Conservation (phyloP, 108 stramenopile genomes). For the Cyclotella baltica region DNA sequence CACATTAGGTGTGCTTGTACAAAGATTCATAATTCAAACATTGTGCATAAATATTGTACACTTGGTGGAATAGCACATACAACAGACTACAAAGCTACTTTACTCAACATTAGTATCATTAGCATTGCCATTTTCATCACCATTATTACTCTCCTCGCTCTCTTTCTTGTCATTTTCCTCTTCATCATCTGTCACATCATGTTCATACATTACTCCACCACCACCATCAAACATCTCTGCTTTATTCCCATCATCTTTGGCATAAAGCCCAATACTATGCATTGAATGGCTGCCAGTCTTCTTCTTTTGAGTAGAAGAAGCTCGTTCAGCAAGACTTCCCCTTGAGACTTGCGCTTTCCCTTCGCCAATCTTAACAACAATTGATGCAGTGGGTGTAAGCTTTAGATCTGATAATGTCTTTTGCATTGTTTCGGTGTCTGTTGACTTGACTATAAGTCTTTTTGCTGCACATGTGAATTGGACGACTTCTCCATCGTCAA, state of each 20-base stretch:
- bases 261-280: slow-evolving; percentile 90
- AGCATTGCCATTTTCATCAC: background rate
- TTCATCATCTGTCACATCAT: slow-evolving; percentile 83
- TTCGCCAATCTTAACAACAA: slow-evolving; percentile 72
- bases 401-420: slow-evolving; percentile 64
- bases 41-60: too few relatives aligned
- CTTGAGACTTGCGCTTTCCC: slow-evolving; percentile 29
- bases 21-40: too few relatives aligned
- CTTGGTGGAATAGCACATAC: too few relatives aligned
- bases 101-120: background rate
- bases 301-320: slow-evolving; percentile 61
- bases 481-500: slow-evolving; percentile 57
- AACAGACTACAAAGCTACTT: too few relatives aligned
- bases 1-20: too few relatives aligned
- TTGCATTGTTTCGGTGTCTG: slow-evolving; percentile 61
- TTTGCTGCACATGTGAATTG: slow-evolving; percentile 87
- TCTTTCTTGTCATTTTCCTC: slow-evolving; percentile 42
- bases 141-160: background rate
- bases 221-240: slow-evolving; percentile 87
- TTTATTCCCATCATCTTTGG: slow-evolving; percentile 86
- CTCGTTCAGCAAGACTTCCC: slow-evolving; percentile 67
- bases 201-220: slow-evolving; percentile 86
- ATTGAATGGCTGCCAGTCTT: slow-evolving; percentile 87
- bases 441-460: slow-evolving; percentile 72
- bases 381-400: slow-evolving; percentile 65